A percentile compares a stretch with the other conserved stretches of the same genome.
Evolutionary conservation across 2,329 filamentous ascomycete genomes (phyloP).

Genomic region (Penicillium sp.): DNA sequence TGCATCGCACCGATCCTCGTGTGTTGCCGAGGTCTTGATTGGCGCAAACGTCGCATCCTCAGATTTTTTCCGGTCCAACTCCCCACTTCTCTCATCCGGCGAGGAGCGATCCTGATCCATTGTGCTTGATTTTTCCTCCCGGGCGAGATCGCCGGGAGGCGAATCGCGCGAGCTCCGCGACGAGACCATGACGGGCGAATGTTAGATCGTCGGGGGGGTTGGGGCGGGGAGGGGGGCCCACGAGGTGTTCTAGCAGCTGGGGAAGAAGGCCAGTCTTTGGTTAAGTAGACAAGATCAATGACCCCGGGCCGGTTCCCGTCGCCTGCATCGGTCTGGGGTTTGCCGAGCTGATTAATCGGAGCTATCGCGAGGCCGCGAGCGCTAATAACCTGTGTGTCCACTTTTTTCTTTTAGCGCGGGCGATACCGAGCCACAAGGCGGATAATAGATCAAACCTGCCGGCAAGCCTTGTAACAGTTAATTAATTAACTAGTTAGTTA

Average conservation of each 20-base stretch:
- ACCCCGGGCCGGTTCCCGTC: no score
- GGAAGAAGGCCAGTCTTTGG: no score
- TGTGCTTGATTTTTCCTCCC: conserved; percentile 9
- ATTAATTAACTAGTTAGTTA: no score
- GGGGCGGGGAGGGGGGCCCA: background rate
- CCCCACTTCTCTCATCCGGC: conserved; percentile 10
- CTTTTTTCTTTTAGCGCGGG: background rate
- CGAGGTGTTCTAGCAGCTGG: no score
- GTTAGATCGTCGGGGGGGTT: background rate
- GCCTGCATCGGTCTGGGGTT: no score
- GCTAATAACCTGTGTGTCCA: no score
- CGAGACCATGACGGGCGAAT: background rate
- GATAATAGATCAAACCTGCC: conserved; percentile 1
- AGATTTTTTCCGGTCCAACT: conserved; percentile 11
- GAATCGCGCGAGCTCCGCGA: conserved; percentile 1
- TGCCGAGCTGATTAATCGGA: conserved; percentile 23
- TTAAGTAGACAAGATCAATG: no score
- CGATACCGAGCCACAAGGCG: conserved; percentile 3
- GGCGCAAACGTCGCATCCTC: conserved; percentile 14
- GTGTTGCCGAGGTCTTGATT: background rate
- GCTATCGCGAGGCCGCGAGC: conserved; percentile 1
- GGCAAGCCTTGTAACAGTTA: conserved; percentile 2
- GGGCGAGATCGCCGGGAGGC: conserved; percentile 9
- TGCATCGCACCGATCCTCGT: background rate
- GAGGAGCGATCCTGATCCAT: conserved; percentile 6